phyloP scores from a whole-genome alignment of 768 basidiomycete genomes.

The Tulasnella sp. region DNA sequence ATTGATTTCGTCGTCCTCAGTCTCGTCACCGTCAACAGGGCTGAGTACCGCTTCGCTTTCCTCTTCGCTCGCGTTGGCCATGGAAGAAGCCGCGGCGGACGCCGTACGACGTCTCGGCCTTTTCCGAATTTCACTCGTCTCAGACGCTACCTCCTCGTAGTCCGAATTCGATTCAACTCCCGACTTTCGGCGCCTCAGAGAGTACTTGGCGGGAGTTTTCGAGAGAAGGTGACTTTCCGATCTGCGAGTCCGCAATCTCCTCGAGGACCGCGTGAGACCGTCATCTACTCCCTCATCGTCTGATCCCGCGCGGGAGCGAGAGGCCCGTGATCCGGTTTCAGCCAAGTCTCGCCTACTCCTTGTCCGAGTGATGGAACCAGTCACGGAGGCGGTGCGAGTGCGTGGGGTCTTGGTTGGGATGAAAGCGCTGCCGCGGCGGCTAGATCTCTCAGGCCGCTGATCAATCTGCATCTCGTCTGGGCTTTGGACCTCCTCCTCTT shows the following conservation, averaged over 20 bases:
- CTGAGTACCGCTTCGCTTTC: neutral
- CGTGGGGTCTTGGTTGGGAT: conserved; percentile 11
- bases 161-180: neutral
- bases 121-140: neutral
- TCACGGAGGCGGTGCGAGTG: neutral
- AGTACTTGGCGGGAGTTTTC: neutral
- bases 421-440: neutral
- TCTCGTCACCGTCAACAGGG: conserved; percentile 1
- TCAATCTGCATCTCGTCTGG: neutral
- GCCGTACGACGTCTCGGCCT: neutral
- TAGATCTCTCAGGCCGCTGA: neutral
- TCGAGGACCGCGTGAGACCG: neutral
- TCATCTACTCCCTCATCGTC: neutral
- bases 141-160: conserved; percentile 4
- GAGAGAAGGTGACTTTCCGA: neutral
- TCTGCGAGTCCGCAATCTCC: neutral
- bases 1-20: neutral
- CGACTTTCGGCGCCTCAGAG: neutral
- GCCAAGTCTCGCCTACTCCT: neutral
- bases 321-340: neutral
- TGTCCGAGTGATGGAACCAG: neutral
- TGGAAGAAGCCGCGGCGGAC: neutral
- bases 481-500: neutral
- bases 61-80: neutral
- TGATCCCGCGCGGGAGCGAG: neutral